Base-by-base conservation (phyloP, 176 grass and related monocot genomes). In the Dactylis glomerata region DNA sequence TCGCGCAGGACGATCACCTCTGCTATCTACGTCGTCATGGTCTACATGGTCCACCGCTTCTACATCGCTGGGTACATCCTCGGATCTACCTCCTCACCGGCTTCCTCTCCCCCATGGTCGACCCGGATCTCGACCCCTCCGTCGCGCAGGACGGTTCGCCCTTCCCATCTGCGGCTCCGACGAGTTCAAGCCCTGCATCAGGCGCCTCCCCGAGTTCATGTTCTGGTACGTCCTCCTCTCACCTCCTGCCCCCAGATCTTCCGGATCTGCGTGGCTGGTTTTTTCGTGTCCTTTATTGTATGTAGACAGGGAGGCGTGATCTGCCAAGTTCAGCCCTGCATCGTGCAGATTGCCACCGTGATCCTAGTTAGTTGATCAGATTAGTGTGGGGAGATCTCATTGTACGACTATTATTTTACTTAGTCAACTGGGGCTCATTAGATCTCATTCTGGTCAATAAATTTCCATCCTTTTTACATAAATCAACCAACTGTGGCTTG, bases 101-200 rank as follows among this genome's bases (percentile, higher is more conserved):
- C 0, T 97, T 97, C 84, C 86, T 97, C 68, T 97, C 95, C 30
- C 95, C 95, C 41, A 92, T 94, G 95, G 95, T 97, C 31, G 95
- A 97, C 82, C 94, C 92, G 20, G 95, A 94, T 85, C 54, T 88
- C 66, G 90, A 94, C 68, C 82, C 87, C 57, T 81, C 84, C 64
- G 83, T 72, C 24, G 83, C 71, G 8, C 72, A 86, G 28, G 95
- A 91, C 45, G 95, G 92, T 0, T 92, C 92, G 80, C 92, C 4
- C 81, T 97, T 3, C 95, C 92, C 75, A 94, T 79, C 22, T 86
- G 89, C 74, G 95, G 95, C 5, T 94, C 95, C 0, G 95, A 97
- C 82, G 95, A 97, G 87, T 97, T 97, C 83, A 97, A 89, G 88
- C 95, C 95, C 19, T 97, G 94, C 89, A 94, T 97, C 79, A 80